Evolutionary conservation across 2,329 filamentous ascomycete genomes (phyloP).

Genomic region (Curvularia lunata): DNA sequence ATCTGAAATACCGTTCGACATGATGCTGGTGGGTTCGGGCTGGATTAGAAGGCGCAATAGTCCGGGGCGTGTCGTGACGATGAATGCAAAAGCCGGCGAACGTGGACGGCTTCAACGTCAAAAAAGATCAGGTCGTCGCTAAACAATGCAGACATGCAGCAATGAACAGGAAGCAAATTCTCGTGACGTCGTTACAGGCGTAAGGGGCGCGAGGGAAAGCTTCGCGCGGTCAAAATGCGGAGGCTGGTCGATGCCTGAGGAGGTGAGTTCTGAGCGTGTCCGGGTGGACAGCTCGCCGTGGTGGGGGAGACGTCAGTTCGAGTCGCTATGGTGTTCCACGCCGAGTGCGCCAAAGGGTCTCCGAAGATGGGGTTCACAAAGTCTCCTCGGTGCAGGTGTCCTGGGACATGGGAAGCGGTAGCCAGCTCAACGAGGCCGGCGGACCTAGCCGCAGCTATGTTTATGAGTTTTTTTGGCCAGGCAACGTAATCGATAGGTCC

Average conservation of each 20-base stretch:
- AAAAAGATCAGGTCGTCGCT: slow-evolving; percentile 12
- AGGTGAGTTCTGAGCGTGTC: slow-evolving; percentile 38
- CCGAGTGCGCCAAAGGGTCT: slow-evolving; percentile 12
- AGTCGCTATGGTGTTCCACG: slow-evolving; percentile 28
- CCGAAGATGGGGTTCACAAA: slow-evolving; percentile 9
- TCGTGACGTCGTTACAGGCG: slow-evolving; percentile 45
- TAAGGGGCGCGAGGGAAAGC: slow-evolving; percentile 22
- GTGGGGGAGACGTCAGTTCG: slow-evolving; percentile 33
- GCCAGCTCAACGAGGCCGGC: slow-evolving; percentile 31
- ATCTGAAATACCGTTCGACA: slow-evolving; percentile 62
- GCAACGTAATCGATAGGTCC: slow-evolving; percentile 35
- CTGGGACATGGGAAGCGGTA: slow-evolving; percentile 27
- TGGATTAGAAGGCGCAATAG: not conserved
- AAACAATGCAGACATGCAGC: slow-evolving; percentile 18
- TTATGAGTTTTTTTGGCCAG: slow-evolving; percentile 30
- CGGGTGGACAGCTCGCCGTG: slow-evolving; percentile 40
- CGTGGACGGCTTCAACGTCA: slow-evolving; percentile 13
- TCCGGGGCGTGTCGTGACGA: slow-evolving; percentile 8
- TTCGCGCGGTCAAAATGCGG: slow-evolving; percentile 28
- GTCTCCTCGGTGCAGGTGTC: slow-evolving; percentile 19
- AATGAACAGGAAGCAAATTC: slow-evolving; percentile 18
- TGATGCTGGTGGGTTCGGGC: slow-evolving; percentile 18
- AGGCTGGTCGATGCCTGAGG: slow-evolving; percentile 27
- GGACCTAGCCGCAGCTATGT: slow-evolving; percentile 25
- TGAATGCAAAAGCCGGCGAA: slow-evolving; percentile 15